These are phyloP conservation scores for Cyclotella sp. DNA, from an alignment of 108 stramenopile genomes.

Conservation along the genomic window DNA sequence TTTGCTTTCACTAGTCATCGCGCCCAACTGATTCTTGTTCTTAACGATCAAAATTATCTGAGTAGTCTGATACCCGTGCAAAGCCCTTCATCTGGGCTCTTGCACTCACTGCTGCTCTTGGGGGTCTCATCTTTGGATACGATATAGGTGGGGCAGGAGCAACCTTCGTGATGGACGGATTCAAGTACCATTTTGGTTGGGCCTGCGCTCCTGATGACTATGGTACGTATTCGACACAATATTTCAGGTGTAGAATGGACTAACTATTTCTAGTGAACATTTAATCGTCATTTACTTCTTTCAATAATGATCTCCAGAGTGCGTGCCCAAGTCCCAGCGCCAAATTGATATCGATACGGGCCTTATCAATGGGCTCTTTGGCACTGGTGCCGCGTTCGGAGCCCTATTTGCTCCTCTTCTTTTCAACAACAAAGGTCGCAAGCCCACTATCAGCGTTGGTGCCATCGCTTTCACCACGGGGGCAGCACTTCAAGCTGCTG, in stretches of 20 bases:
- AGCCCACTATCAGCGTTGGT: slow-evolving; percentile 2
- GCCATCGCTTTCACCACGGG: not conserved
- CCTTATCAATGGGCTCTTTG: slow-evolving; percentile 7
- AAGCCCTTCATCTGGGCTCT: slow-evolving; percentile 39
- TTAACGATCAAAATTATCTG: not conserved
- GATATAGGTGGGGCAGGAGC: slow-evolving; percentile 56
- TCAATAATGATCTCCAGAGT: not conserved
- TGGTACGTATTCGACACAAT: not conserved
- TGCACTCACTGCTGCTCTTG: slow-evolving; percentile 44
- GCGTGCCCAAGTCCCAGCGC: not conserved
- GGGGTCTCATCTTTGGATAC: slow-evolving; percentile 53
- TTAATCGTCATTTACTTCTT: not conserved
- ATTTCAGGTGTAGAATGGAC: not conserved
- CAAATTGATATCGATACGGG: slow-evolving; percentile 7
- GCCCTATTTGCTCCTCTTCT: not conserved
- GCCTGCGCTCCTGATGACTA: not conserved
- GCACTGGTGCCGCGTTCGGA: not conserved
- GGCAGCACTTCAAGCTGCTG: slow-evolving; percentile 6
- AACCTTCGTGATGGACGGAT: slow-evolving; percentile 52
- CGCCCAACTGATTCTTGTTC: not conserved
- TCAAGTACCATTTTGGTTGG: slow-evolving; percentile 18
- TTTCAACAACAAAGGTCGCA: slow-evolving; percentile 7
- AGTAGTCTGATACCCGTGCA: slow-evolving; percentile 13
- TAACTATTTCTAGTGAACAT: not conserved
- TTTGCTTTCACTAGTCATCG: not conserved